Evolutionary conservation across 148 eudicot species (phyloP), one percentile per base, ranked within the genome.

Genomic region (Vaccinium macrocarpon): DNA sequence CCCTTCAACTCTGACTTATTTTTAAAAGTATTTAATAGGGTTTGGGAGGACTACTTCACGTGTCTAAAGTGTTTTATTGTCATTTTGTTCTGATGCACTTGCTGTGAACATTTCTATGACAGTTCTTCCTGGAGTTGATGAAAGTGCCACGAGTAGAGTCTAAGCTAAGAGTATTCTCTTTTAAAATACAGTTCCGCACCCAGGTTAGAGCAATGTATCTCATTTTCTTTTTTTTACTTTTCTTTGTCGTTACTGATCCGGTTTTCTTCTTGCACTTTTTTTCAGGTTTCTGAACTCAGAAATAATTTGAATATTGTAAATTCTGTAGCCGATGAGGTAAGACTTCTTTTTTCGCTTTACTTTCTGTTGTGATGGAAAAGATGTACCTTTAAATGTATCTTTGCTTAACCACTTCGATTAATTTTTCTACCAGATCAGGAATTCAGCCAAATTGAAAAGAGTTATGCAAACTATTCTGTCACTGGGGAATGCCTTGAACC

Each of bases 61-160:
- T 3, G 14, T 75, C 75, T 13, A 0, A 77, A 62, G 46, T 5
- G 13, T 51, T 83, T 29, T 11, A 32, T 55, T 61, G n/a, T 35
- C 38, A 59, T 53, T 51, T 0, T 80, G 29, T 42, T 75, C 81
- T 46, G 64, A 68, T 78, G 29, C 55, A 68, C 46, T 6, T 78
- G 71, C 71, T 55, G 56, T 55, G 6, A 79, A 72, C 25, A 3
- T 48, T 81, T 84, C 29, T 73, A 57, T 62, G 61, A 66, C 90
- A 92, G 95, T 91, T 92, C 84, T 90, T 92, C 89, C 77, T 90
- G 76, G 93, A 90, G 90, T 82, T 92, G 86, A 91, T 91, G 93
- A 88, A 91, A 86, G 91, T 89, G 83, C 94, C 90, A 79, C 87
- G 94, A 46, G 86, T 85, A 23, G 94, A 91, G 81, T 83, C 90